phyloP scores from a whole-genome alignment of 1,139 yeast species.

The Suhomyces ambrosiae region DNA sequence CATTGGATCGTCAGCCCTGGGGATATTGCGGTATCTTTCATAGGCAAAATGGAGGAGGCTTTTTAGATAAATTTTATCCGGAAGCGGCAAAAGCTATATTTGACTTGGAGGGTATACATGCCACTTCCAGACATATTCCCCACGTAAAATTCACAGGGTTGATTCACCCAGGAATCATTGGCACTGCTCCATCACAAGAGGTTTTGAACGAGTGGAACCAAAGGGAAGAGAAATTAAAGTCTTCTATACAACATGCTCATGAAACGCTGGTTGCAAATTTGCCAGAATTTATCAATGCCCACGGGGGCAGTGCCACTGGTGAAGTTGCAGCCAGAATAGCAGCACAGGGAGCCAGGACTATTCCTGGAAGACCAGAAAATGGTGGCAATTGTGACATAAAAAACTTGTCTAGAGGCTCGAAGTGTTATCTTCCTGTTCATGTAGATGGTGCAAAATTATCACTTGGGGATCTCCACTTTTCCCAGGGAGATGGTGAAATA shows the following conservation, averaged over 20 bases:
- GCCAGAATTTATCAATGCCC: constrained; percentile 39
- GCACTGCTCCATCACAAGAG: constrained; percentile 49
- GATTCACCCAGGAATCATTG: constrained; percentile 53
- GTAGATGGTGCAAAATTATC: constrained; percentile 50
- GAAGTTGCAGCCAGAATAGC: constrained; percentile 32
- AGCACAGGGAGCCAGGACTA: constrained; percentile 49
- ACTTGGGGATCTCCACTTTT: constrained; percentile 51
- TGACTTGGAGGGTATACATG: constrained; percentile 53
- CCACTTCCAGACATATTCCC: constrained; percentile 51
- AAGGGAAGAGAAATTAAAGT: constrained; percentile 38
- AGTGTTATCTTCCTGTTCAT: constrained; percentile 49
- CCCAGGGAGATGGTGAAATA: constrained; percentile 56
- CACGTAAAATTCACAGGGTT: constrained; percentile 46
- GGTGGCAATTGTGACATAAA: constrained; percentile 58
- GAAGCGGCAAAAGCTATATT: constrained; percentile 53
- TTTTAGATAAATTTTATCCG: constrained; percentile 49
- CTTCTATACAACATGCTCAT: constrained; percentile 30
- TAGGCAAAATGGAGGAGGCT: constrained; percentile 52
- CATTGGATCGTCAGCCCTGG: constrained; percentile 54
- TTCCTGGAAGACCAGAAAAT: constrained; percentile 54
- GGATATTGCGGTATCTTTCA: constrained; percentile 53
- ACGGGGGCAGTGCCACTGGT: constrained; percentile 38
- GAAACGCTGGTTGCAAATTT: constrained; percentile 43
- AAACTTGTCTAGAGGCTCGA: constrained; percentile 50
- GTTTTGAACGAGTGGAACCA: constrained; percentile 46